Evolutionary conservation across 495 filamentous ascomycete species (phyloP).

Genomic region (Aspergillus incahuasiensis): DNA sequence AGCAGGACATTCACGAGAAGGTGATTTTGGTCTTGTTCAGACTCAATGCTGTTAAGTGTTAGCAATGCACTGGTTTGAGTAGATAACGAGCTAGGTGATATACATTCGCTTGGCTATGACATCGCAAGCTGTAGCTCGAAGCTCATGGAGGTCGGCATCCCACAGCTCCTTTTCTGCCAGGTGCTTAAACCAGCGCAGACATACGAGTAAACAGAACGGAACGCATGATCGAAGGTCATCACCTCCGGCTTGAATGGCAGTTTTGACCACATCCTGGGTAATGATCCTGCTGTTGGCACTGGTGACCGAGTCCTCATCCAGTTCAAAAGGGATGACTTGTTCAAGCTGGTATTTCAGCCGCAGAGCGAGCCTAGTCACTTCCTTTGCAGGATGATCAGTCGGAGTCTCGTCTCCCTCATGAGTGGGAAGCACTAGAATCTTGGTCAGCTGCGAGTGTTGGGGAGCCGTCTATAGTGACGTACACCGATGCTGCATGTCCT

Average conservation of each 20-base stretch:
- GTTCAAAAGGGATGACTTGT: constrained; percentile 79
- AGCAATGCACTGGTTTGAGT: neutral
- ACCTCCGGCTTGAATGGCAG: constrained; percentile 76
- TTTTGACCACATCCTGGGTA: constrained; percentile 68
- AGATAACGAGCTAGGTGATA: neutral
- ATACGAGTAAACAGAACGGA: constrained; percentile 80
- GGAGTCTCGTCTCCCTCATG: constrained; percentile 28
- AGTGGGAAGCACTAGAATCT: constrained; percentile 32
- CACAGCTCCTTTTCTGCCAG: constrained; percentile 81
- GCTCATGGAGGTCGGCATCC: constrained; percentile 79
- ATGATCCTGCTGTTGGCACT: constrained; percentile 78
- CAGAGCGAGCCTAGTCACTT: constrained; percentile 83
- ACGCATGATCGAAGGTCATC: constrained; percentile 71
- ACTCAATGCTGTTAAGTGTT: constrained; percentile 60
- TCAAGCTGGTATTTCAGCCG: constrained; percentile 90
- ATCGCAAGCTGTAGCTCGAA: constrained; percentile 82
- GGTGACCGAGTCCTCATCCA: constrained; percentile 67
- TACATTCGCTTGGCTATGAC: constrained; percentile 89
- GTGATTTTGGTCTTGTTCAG: constrained; percentile 68
- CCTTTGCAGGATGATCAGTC: constrained; percentile 54
- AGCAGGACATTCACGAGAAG: constrained; percentile 79
- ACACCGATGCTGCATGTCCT: constrained; percentile 37
- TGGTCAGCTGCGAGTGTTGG: constrained; percentile 19
- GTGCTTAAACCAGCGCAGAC: constrained; percentile 83
- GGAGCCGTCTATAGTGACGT: constrained; percentile 25